Evolutionary conservation across 345 rosid genomes (phyloP).

Genomic region (Citrus cavaleriei): DNA sequence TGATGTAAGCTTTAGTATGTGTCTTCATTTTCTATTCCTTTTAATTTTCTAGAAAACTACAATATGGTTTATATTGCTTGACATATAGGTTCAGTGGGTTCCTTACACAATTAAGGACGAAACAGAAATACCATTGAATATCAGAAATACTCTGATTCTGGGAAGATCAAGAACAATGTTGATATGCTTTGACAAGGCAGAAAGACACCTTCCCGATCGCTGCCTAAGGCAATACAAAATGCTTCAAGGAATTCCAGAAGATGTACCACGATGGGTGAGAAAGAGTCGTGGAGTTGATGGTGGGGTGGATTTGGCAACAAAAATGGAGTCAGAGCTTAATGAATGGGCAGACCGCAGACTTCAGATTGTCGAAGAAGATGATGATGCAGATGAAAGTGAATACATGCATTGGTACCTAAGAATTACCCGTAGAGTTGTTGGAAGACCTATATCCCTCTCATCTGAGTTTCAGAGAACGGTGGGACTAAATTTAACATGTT

Average conservation of each 20-base stretch:
- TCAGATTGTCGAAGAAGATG: conserved; percentile 59
- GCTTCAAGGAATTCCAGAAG: conserved; percentile 77
- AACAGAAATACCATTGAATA: conserved; percentile 62
- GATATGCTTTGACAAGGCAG: conserved; percentile 97
- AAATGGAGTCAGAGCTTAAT: conserved; percentile 85
- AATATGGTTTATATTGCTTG: conserved; percentile 9
- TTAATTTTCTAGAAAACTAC: neutral
- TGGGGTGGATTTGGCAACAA: conserved; percentile 85
- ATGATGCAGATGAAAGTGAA: conserved; percentile 59
- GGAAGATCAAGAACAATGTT: conserved; percentile 95
- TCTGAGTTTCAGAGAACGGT: conserved; percentile 83
- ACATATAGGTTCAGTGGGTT: conserved; percentile 80
- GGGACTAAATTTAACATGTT: conserved; percentile 21
- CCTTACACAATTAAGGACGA: conserved; percentile 74
- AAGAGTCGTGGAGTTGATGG: conserved; percentile 98
- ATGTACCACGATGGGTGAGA: conserved; percentile 86
- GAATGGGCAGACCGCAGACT: conserved; percentile 80
- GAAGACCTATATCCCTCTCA: conserved; percentile 82
- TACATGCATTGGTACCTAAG: conserved; percentile 78
- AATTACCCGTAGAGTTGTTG: conserved; percentile 80
- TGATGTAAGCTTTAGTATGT: conserved; percentile 45
- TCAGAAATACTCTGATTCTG: conserved; percentile 51
- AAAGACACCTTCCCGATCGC: conserved; percentile 97
- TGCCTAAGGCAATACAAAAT: conserved; percentile 81
- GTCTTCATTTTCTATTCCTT: neutral